phyloP scores from a whole-genome alignment of 805 yeast genomes.

The Wickerhamomyces alni region DNA sequence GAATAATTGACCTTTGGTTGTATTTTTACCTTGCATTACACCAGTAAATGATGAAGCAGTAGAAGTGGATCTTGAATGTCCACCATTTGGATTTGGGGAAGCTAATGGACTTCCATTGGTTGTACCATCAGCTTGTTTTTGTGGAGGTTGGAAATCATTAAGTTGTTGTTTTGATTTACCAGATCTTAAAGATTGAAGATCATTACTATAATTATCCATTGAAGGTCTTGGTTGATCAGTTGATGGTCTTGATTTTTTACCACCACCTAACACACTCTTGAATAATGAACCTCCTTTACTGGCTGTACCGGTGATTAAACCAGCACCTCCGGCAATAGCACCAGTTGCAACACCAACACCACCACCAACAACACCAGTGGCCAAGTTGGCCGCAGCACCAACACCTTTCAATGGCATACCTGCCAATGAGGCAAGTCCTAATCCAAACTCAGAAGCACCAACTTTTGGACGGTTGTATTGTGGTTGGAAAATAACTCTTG shows the following conservation, averaged over 20 bases:
- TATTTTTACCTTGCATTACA: constrained; percentile 12
- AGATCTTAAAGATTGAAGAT: constrained; percentile 33
- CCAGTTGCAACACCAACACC: constrained; percentile 33
- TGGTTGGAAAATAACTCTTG: constrained; percentile 53
- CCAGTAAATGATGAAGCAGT: constrained; percentile 18
- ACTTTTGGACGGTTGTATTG: constrained; percentile 62
- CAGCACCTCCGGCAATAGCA: constrained; percentile 40
- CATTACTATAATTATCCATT: constrained; percentile 19
- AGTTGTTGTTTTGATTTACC: constrained; percentile 13
- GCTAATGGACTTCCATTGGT: constrained; percentile 1
- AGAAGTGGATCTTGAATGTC: constrained; percentile 16
- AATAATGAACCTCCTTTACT: constrained; percentile 40
- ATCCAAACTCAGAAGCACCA: constrained; percentile 34
- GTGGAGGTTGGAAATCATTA: constrained; percentile 3
- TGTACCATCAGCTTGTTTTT: constrained; percentile 5
- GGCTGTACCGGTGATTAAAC: constrained; percentile 24
- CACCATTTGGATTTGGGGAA: constrained; percentile 6
- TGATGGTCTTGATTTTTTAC: constrained; percentile 21
- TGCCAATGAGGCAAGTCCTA: constrained; percentile 33
- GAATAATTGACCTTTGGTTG: constrained; percentile 42
- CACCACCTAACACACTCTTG: constrained; percentile 27
- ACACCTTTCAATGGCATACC: constrained; percentile 45
- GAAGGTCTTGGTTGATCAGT: constrained; percentile 10
- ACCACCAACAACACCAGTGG: constrained; percentile 36
- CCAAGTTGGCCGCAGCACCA: constrained; percentile 34